Evolutionary conservation across 768 basidiomycete species (phyloP).

Genomic region (Naganishia antarctica): DNA sequence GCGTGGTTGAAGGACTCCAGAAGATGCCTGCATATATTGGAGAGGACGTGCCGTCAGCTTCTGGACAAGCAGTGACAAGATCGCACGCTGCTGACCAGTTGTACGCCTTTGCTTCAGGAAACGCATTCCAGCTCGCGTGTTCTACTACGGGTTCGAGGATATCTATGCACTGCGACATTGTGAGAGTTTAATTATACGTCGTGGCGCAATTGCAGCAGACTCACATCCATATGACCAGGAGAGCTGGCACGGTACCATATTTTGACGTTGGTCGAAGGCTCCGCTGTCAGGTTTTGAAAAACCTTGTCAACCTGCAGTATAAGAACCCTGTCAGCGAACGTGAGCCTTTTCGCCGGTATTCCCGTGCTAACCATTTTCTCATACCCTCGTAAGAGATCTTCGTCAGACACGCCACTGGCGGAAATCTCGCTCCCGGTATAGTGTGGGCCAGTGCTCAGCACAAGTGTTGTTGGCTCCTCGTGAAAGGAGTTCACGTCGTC

Average conservation of each 20-base stretch:
- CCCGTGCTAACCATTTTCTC: slow-evolving; percentile 14
- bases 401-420: background rate
- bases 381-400: slow-evolving; percentile 15
- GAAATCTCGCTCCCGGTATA: slow-evolving; percentile 17
- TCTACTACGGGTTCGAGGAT: background rate
- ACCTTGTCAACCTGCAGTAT: slow-evolving; percentile 7
- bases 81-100: too few species aligned
- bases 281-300: background rate
- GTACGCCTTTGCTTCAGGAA: background rate
- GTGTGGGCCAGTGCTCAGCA: slow-evolving; percentile 26
- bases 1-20: slow-evolving; percentile 15
- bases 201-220: background rate
- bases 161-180: background rate
- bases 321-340: background rate
- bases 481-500: background rate
- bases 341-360: background rate
- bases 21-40: slow-evolving; percentile 18
- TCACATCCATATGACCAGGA: slow-evolving; percentile 10
- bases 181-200: background rate
- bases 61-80: too few species aligned
- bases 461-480: slow-evolving; percentile 21
- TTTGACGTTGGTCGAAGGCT: background rate
- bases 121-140: background rate
- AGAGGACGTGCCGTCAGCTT: background rate
- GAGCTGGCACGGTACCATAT: slow-evolving; percentile 16